phyloP scores from a whole-genome alignment of 78 protist species.

The Paulinella micropora region DNA sequence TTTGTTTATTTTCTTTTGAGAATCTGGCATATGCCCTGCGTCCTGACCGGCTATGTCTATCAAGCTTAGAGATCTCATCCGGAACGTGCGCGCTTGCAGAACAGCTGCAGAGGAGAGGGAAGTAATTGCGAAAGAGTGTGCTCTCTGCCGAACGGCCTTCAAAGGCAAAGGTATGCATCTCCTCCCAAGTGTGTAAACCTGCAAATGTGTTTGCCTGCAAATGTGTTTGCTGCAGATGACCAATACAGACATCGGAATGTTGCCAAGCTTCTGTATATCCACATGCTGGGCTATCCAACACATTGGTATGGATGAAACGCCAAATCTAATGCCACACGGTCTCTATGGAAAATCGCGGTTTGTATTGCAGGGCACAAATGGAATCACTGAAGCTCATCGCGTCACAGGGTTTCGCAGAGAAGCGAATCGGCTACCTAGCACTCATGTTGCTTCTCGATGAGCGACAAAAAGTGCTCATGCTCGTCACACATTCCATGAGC shows the following conservation, averaged over 20 bases:
- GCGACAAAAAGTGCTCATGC: conserved; percentile 63
- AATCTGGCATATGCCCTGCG: too few relatives aligned
- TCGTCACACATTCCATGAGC: conserved; percentile 78
- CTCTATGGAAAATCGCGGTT: too few relatives aligned
- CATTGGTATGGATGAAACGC: too few relatives aligned
- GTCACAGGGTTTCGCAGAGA: conserved; percentile 65
- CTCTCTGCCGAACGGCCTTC: conserved; percentile 75
- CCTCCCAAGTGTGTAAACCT: conserved; percentile 5
- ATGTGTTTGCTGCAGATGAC: too few relatives aligned
- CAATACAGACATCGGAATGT: conserved; percentile 72
- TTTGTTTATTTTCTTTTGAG: too few relatives aligned
- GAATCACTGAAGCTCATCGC: conserved; percentile 83
- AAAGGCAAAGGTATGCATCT: conserved; percentile 29
- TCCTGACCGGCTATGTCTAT: too few relatives aligned
- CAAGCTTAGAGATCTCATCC: conserved; percentile 63
- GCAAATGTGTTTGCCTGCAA: too few relatives aligned
- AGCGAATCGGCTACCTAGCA: conserved; percentile 88
- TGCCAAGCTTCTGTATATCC: conserved; percentile 86
- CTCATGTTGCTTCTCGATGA: conserved; percentile 82
- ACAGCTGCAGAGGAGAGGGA: conserved; percentile 90
- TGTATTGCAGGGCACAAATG: conserved; percentile 91
- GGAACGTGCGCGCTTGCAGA: conserved; percentile 67
- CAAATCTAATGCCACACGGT: too few relatives aligned
- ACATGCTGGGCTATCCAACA: conserved; percentile 89
- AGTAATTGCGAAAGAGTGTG: conserved; percentile 72